Evolutionary conservation across 2,329 filamentous ascomycete genomes (phyloP).

Genomic region (Beauveria sp.): DNA sequence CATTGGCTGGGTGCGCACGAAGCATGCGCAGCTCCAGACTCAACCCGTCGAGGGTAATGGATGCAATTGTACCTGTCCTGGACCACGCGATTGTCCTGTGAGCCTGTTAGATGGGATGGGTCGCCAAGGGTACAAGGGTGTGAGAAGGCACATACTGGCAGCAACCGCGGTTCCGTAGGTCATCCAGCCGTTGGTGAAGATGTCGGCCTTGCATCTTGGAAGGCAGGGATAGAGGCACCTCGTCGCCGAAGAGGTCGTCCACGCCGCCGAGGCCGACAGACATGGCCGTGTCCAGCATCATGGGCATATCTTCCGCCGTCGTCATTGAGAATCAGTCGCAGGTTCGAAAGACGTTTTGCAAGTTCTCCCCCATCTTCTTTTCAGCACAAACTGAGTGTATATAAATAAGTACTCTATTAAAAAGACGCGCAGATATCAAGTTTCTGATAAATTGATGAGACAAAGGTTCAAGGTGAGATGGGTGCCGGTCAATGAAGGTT

Average conservation of each 20-base stretch:
- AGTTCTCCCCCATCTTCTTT: neutral
- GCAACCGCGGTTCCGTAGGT: conserved; percentile 67
- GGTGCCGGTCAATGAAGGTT: neutral
- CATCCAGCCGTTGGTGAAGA: conserved; percentile 66
- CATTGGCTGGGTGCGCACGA: conserved; percentile 58
- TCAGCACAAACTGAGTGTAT: neutral
- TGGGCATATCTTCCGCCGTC: conserved; percentile 33
- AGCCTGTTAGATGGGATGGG: conserved; percentile 14
- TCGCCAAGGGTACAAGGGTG: neutral
- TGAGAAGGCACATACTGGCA: conserved; percentile 57
- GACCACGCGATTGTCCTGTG: conserved; percentile 79
- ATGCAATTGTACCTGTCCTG: conserved; percentile 75
- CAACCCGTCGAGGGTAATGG: conserved; percentile 64
- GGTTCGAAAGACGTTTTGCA: neutral
- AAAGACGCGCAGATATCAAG: neutral
- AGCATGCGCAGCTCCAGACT: conserved; percentile 67
- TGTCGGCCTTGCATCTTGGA: conserved; percentile 45
- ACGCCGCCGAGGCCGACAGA: conserved; percentile 51
- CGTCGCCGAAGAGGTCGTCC: conserved; percentile 70
- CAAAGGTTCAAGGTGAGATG: neutral
- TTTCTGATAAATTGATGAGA: neutral
- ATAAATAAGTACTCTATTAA: neutral
- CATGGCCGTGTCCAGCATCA: conserved; percentile 36
- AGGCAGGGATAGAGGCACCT: conserved; percentile 50
- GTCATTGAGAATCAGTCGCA: conserved; percentile 21